Base-by-base conservation (phyloP, 2,329 filamentous ascomycete species). In the Alternaria sp. region DNA sequence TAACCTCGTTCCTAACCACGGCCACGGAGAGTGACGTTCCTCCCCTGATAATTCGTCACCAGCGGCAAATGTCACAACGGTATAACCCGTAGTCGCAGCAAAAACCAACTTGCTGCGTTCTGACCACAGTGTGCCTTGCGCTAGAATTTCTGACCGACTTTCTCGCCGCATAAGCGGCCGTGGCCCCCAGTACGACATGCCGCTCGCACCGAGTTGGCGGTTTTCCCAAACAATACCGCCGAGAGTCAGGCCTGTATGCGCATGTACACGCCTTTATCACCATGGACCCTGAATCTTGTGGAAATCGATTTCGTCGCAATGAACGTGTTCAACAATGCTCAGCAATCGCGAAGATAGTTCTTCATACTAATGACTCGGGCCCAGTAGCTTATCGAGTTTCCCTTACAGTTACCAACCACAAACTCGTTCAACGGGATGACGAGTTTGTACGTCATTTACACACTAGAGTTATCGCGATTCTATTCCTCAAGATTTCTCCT, bases 101-200 rank as follows among this genome's bases (percentile, higher is more conserved):
- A n/a, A 20, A 38, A 7, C 32, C 12, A 49, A 20, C 30, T 24
- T 59, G 30, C 36, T 24, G 46, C 16, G 34, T 52, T 52, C 30
- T 20, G 30, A 44, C 41, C 38, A 18, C 56, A 32, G 38, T 44
- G 28, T 46, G 52, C 38, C 56, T 58, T 46, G 38, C 56, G 51
- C 60, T 53, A 59, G 49, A 43, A 57, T 20, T 26, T 26, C 32
- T 52, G 12, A 48, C 55, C 55, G 39, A 51, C 34, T 51, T 54
- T 53, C 30, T 32, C 38, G 24, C 39, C 46, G 41, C 32, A 30
- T 51, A 26, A 43, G 46, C 54, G 44, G 46, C 57, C 57, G 51
- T 55, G 24, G 52, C 38, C 55, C 32, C 30, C 41, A 51, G 39
- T n/a, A 51, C 52, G 38, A 55, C 20, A 39, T 24, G 32, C 57